A percentile compares a stretch with the other conserved stretches of the same genome.
phyloP scores from a whole-genome alignment of 148 eudicot genomes.

The Rhododendron vialii region DNA sequence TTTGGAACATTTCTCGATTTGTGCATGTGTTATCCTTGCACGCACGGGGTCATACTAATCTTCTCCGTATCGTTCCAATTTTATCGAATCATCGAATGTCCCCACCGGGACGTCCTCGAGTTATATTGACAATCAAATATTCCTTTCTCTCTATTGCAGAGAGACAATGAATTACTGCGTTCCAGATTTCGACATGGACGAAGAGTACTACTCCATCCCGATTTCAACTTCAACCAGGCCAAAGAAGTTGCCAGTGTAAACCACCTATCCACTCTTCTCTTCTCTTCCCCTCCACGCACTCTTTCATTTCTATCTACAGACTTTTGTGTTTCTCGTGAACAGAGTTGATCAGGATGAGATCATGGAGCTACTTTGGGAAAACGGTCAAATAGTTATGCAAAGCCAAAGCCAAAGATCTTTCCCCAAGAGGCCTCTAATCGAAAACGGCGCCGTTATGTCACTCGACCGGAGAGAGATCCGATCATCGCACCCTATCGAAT shows the following conservation, averaged over 20 bases:
- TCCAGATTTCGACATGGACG: slow-evolving; percentile 54
- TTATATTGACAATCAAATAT: no score
- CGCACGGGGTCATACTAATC: no score
- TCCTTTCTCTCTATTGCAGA: neutral
- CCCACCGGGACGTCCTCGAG: no score
- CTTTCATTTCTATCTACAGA: neutral
- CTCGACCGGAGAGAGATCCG: neutral
- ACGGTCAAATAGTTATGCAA: slow-evolving; percentile 44
- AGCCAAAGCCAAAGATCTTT: slow-evolving; percentile 36
- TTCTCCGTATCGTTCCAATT: no score
- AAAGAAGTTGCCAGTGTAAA: slow-evolving; percentile 33
- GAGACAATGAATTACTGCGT: slow-evolving; percentile 37
- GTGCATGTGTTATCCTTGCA: no score
- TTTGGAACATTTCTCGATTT: no score
- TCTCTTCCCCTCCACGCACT: neutral
- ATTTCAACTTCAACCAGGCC: slow-evolving; percentile 15
- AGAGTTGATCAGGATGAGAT: slow-evolving; percentile 20
- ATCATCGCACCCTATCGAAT: neutral
- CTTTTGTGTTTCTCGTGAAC: neutral
- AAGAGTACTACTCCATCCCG: slow-evolving; percentile 29
- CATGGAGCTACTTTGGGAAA: slow-evolving; percentile 59
- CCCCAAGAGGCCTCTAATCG: slow-evolving; percentile 17
- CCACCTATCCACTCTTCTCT: neutral
- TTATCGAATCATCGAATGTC: no score
- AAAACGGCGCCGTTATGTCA: neutral